Conservation (phyloP, 768 basidiomycete genomes). For the Russula sp. region DNA sequence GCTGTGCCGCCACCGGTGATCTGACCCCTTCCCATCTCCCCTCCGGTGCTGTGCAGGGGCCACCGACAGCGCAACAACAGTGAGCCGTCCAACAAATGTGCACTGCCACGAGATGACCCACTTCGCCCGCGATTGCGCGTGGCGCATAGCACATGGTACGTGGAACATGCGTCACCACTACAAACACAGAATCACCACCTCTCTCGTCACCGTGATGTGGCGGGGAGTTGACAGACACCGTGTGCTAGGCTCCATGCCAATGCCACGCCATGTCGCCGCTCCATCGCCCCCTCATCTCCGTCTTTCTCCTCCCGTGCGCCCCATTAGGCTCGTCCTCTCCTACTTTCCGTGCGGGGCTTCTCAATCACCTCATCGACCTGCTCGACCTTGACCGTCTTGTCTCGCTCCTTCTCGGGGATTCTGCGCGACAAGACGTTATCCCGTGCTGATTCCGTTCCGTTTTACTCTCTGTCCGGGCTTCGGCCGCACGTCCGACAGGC, state of each 20-base stretch:
- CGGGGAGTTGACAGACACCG: conserved; percentile 17
- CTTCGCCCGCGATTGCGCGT: neutral
- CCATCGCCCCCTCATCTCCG: conserved; percentile 22
- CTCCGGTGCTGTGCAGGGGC: conserved; percentile 18
- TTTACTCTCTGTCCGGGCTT: neutral
- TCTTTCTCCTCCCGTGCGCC: conserved; percentile 11
- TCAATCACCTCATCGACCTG: conserved; percentile 7
- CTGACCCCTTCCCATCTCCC: neutral
- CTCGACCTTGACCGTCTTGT: neutral
- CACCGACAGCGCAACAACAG: conserved; percentile 3
- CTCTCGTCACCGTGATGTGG: conserved; percentile 20
- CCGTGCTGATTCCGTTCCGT: neutral
- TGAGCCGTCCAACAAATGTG: conserved; percentile 1
- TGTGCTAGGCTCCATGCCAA: conserved; percentile 18
- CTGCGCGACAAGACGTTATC: neutral
- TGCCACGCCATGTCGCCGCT: conserved; percentile 14
- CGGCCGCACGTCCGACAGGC: conserved; percentile 8
- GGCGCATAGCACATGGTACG: neutral
- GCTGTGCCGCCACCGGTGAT: conserved; percentile 18
- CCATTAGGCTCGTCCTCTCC: conserved; percentile 16
- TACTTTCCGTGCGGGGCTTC: conserved; percentile 6
- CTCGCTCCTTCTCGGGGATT: neutral
- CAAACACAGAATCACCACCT: neutral
- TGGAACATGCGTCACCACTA: neutral
- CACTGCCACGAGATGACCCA: conserved; percentile 15